A percentile compares a stretch with the other conserved stretches of the same genome.
Conservation (phyloP, 2,329 filamentous ascomycete species). For the Phaeophleospora eucalypticola region DNA sequence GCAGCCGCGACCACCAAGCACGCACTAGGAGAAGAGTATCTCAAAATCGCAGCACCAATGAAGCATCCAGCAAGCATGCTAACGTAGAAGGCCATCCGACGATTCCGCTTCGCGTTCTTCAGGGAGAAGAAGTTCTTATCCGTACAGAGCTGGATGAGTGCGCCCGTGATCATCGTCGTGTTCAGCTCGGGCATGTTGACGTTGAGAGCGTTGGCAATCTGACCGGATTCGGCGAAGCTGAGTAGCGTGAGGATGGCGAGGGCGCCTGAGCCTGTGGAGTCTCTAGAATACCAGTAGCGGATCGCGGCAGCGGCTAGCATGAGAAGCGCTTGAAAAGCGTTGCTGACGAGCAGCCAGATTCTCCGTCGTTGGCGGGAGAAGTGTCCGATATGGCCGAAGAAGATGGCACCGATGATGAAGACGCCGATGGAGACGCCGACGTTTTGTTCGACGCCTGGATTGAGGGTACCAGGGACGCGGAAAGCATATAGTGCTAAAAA, state of each 20-base stretch:
- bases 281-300: conserved; percentile 15
- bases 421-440: conserved; percentile 22
- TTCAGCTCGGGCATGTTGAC: conserved; percentile 28
- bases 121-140: conserved; percentile 22
- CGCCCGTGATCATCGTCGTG: conserved; percentile 31
- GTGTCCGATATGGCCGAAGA: conserved; percentile 28
- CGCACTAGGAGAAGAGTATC: conserved; percentile 15
- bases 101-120: conserved; percentile 22
- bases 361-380: conserved; percentile 21
- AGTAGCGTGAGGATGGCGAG: conserved; percentile 22
- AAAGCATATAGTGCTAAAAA: conserved; percentile 23
- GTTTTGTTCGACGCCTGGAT: conserved; percentile 19
- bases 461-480: conserved; percentile 9
- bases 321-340: conserved; percentile 22
- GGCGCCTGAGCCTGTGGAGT: conserved; percentile 14
- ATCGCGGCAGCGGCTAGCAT: conserved; percentile 25
- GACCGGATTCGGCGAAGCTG: conserved; percentile 21
- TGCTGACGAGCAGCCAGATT: conserved; percentile 25
- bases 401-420: conserved; percentile 24
- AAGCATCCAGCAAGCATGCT: conserved; percentile 25
- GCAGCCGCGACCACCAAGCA: conserved; percentile 20
- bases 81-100: conserved; percentile 21
- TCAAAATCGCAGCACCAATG: conserved; percentile 21
- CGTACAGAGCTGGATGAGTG: conserved; percentile 25
- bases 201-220: conserved; percentile 26